Evolutionary conservation across 345 rosid species (phyloP).

Genomic region (Populus nigra): DNA sequence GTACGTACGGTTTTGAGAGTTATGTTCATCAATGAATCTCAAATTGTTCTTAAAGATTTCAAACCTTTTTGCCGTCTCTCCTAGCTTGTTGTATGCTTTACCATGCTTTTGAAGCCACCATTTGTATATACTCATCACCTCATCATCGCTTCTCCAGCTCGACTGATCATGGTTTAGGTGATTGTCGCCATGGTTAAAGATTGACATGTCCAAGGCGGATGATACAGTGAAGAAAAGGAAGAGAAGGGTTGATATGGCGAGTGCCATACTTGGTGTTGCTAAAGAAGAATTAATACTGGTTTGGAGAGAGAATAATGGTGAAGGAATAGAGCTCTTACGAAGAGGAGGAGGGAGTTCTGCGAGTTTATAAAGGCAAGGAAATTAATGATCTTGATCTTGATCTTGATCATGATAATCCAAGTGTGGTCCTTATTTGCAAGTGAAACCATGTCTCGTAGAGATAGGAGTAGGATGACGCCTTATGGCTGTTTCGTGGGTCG

Average conservation of each 20-base stretch:
- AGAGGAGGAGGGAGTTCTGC: neutral
- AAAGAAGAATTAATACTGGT: neutral
- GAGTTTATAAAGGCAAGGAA: neutral
- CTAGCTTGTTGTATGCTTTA: constrained; percentile 6
- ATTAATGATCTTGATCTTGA: neutral
- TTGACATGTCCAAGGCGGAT: constrained; percentile 17
- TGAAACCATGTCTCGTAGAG: neutral
- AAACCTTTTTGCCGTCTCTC: constrained; percentile 14
- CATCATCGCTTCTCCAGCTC: constrained; percentile 15
- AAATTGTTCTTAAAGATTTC: constrained; percentile 23
- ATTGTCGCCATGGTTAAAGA: neutral
- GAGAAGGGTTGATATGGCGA: constrained; percentile 7
- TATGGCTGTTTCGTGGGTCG: neutral
- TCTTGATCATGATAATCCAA: neutral
- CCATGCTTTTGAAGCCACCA: constrained; percentile 22
- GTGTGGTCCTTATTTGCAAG: too few relatives aligned
- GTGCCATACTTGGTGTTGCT: neutral
- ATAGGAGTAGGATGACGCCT: neutral
- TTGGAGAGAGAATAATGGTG: neutral
- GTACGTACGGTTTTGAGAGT: constrained; percentile 20
- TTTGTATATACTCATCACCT: constrained; percentile 18
- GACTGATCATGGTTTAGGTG: neutral
- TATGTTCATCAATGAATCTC: constrained; percentile 25
- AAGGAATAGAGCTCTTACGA: neutral
- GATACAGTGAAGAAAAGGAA: constrained; percentile 10